These are phyloP conservation scores for Aquilaria agallochum DNA, from an alignment of 441 rosid genomes.

Conservation along the genomic window DNA sequence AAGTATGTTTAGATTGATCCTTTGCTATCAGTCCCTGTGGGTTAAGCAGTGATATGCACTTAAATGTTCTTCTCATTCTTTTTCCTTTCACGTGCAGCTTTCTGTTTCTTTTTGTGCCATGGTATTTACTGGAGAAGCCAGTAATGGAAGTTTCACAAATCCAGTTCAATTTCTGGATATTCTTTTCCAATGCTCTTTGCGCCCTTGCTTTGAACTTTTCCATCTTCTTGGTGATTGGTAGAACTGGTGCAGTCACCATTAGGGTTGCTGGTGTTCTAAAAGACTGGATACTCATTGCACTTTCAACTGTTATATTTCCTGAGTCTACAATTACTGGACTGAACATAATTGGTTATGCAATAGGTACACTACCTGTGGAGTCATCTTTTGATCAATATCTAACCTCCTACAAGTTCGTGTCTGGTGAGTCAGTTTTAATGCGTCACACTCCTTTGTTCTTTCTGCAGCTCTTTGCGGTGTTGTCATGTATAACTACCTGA, in stretches of 20 bases:
- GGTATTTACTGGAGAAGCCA: conserved; percentile 93
- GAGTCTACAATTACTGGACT: conserved; percentile 95
- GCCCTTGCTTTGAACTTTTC: conserved; percentile 97
- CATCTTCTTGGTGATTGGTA: conserved; percentile 93
- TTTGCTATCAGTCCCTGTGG: too few species aligned
- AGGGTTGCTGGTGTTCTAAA: conserved; percentile 99
- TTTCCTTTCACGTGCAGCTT: conserved; percentile 51
- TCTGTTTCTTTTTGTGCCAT: conserved; percentile 89
- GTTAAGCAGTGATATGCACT: too few species aligned
- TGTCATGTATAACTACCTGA: conserved; percentile 94
- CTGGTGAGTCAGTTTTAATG: background rate
- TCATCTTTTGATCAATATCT: conserved; percentile 1
- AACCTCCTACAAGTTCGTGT: background rate
- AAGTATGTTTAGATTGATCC: too few species aligned
- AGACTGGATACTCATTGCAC: conserved; percentile 99
- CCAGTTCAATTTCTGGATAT: conserved; percentile 98
- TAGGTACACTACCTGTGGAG: conserved; percentile 48
- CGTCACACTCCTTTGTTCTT: conserved; percentile 2
- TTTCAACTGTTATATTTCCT: conserved; percentile 96
- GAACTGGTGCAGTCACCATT: conserved; percentile 97
- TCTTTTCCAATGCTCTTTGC: conserved; percentile 95
- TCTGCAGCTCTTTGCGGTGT: conserved; percentile 91
- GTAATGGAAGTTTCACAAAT: conserved; percentile 83
- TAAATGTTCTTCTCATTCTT: conserved; percentile 13
- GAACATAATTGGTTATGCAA: conserved; percentile 93